phyloP scores from a whole-genome alignment of 495 filamentous ascomycete species.

The Filosporella fistucella region DNA sequence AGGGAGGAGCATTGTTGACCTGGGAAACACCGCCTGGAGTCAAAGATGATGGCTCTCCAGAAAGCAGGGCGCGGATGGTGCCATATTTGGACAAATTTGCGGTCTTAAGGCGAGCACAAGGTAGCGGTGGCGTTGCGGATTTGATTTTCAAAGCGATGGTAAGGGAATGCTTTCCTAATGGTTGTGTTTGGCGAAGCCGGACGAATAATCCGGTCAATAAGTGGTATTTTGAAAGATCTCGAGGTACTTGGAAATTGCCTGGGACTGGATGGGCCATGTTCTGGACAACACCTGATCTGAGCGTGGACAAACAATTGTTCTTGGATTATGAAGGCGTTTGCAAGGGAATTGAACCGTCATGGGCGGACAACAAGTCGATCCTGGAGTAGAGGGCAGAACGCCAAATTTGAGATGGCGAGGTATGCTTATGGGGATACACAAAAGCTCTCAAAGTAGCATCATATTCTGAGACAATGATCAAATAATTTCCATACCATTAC shows the following conservation, averaged over 20 bases:
- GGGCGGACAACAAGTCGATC: conserved; percentile 67
- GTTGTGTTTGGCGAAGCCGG: conserved; percentile 77
- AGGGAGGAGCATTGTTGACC: conserved; percentile 90
- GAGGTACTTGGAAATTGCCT: conserved; percentile 74
- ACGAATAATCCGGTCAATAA: conserved; percentile 85
- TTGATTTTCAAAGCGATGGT: conserved; percentile 96
- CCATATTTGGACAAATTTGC: conserved; percentile 99
- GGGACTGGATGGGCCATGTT: conserved; percentile 93
- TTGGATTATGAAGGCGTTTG: conserved; percentile 82
- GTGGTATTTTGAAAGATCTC: conserved; percentile 91
- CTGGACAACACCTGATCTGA: conserved; percentile 74
- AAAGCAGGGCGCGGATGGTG: conserved; percentile 54
- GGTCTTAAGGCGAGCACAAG: conserved; percentile 82
- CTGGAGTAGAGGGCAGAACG: conserved; percentile 50
- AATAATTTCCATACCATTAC: too few relatives aligned
- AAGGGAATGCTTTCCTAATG: conserved; percentile 73
- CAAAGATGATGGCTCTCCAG: conserved; percentile 45
- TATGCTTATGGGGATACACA: too few relatives aligned
- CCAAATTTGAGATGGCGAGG: too few relatives aligned
- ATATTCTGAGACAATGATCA: too few relatives aligned
- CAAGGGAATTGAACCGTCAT: conserved; percentile 71
- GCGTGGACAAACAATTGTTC: conserved; percentile 50
- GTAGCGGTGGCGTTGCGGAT: conserved; percentile 88
- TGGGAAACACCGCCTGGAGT: conserved; percentile 79
- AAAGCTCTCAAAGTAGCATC: too few relatives aligned